Evolutionary conservation across 805 yeast genomes (phyloP), one percentile per base, ranked within the genome.

Genomic region (Saccharomycopsis fermentans): DNA sequence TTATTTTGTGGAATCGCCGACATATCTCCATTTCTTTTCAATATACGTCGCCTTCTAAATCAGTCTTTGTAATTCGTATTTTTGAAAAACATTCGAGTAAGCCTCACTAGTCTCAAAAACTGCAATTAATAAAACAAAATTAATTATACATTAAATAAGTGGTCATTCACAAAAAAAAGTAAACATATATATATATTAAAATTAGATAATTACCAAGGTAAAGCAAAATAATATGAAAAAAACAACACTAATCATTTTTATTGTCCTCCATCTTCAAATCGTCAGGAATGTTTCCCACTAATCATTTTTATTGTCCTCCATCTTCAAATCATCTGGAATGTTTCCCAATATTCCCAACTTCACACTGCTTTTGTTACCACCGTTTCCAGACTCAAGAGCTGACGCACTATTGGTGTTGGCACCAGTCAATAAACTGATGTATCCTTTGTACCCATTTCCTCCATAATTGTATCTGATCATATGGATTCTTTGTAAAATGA

Each of bases 271-370:
- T 36, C 9, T 17, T 29, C 21, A 21, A 29, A 32, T 35, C 24
- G 26, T 34, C 50, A 14, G 61, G 61, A 54, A 61, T 59, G 37
- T 59, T 59, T 14, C 63, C 63, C n/a, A 5, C 35, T 39, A 34
- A 37, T 35, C 55, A 24, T 36, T 55, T 17, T 36, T 55, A n/a
- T 34, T 52, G 27, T 17, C 34, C 17, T 48, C 51, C 27, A 24
- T 37, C 5, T 17, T 29, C 24, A 24, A 29, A 35, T 35, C 26
- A 35, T 35, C 50, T 21, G 61, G 61, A 54, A 61, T 59, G 39
- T 59, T 59, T 14, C 63, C 63, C 56, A 61, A 56, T 5, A 61
- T 61, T 8, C 63, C 63, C 55, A 55, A 34, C n/a, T 43, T 43
- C 6, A 43, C 50, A 36, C 52, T 57, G 11, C 47, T 55, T 12